Percentiles rank a stretch among this genome's conserved stretches.
Conservation (phyloP, 345 rosid species). For the Iberis pinnata region DNA sequence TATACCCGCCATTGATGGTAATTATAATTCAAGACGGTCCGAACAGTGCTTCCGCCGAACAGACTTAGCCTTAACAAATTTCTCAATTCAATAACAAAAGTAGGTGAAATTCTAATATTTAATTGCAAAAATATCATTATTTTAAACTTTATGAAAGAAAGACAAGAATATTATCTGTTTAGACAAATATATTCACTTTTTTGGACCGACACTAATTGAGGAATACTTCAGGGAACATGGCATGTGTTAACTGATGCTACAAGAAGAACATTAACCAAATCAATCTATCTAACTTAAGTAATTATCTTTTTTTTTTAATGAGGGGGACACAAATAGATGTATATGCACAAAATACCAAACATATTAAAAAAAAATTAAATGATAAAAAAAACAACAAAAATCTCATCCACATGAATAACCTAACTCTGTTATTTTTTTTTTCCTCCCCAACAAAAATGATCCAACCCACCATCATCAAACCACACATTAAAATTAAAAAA, state of each 20-base stretch:
- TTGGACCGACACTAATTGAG: slow-evolving; percentile 16
- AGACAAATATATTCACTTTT: background rate
- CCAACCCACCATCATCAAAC: slow-evolving; percentile 12
- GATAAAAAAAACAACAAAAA: slow-evolving; percentile 25
- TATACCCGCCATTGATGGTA: too few species aligned
- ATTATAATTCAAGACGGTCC: too few species aligned
- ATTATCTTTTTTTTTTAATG: background rate
- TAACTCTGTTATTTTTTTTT: slow-evolving; percentile 17
- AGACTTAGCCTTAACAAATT: too few species aligned
- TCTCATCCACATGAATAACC: slow-evolving; percentile 32
- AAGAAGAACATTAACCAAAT: slow-evolving; percentile 10
- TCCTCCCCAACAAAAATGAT: slow-evolving; percentile 17
- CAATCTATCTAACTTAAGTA: background rate
- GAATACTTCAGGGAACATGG: background rate
- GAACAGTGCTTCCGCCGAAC: too few species aligned
- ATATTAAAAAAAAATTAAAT: slow-evolving; percentile 2
- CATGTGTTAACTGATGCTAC: slow-evolving; percentile 4
- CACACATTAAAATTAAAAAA: background rate
- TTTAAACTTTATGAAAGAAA: too few species aligned
- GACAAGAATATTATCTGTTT: background rate
- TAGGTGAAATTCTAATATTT: too few species aligned
- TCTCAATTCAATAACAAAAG: too few species aligned
- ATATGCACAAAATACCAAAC: slow-evolving; percentile 18
- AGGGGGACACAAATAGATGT: slow-evolving; percentile 15
- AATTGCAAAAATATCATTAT: too few species aligned